Percentiles rank a stretch among this genome's conserved stretches.
Conservation (phyloP, 1,284 basidiomycete genomes). For the Meira nashicola region DNA sequence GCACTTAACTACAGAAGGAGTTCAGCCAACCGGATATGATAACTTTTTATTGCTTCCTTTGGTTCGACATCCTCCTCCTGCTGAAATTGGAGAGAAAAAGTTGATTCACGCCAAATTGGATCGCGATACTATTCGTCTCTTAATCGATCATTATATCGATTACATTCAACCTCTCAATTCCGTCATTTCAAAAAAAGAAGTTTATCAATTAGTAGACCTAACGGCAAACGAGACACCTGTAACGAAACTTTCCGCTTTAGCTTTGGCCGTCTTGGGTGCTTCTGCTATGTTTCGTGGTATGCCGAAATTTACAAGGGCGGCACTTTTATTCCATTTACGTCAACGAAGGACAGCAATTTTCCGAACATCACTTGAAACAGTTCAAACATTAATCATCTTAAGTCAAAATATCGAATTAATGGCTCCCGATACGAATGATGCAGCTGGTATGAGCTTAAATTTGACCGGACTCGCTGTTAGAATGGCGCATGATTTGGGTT, state of each 20-base stretch:
- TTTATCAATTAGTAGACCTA: background rate
- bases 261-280: background rate
- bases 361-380: background rate
- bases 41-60: slow-evolving; percentile 1
- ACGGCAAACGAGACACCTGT: background rate
- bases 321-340: background rate
- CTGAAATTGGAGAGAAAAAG: background rate
- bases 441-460: background rate
- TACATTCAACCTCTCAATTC: background rate
- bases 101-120: background rate
- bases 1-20: too few relatives aligned
- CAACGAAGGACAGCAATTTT: background rate
- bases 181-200: background rate
- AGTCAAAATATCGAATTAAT: slow-evolving; percentile 1
- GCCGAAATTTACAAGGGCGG: background rate
- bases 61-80: background rate
- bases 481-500: slow-evolving; percentile 5
- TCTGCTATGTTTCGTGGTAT: background rate
- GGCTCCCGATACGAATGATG: background rate
- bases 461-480: background rate
- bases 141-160: background rate
- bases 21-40: too few relatives aligned
- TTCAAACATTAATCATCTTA: background rate
- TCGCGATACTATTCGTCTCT: background rate
- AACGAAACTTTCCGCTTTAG: background rate